Conservation (phyloP, 2,329 filamentous ascomycete species). For the Fusarium buharicum region DNA sequence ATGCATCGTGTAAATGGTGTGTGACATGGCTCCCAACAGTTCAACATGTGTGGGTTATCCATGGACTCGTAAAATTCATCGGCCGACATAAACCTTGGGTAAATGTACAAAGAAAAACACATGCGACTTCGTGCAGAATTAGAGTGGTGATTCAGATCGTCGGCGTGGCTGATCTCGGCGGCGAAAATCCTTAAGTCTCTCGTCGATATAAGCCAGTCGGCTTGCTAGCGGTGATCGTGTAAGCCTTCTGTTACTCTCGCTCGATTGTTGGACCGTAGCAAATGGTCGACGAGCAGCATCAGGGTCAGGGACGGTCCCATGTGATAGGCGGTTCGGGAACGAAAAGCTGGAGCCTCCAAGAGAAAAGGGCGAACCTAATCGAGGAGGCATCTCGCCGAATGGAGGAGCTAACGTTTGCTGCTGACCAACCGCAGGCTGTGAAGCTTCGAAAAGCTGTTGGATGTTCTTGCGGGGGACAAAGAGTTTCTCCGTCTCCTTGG, state of each 20-base stretch:
- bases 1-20: slow-evolving; percentile 43
- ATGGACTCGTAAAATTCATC: slow-evolving; percentile 43
- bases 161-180: slow-evolving; percentile 54
- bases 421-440: slow-evolving; percentile 35
- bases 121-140: slow-evolving; percentile 33
- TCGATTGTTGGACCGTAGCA: slow-evolving; percentile 65
- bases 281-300: slow-evolving; percentile 62
- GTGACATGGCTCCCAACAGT: slow-evolving; percentile 27
- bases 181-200: slow-evolving; percentile 65
- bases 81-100: slow-evolving; percentile 35
- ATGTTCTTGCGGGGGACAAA: slow-evolving; percentile 57
- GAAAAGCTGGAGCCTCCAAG: slow-evolving; percentile 64
- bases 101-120: slow-evolving; percentile 37
- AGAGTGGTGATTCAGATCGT: slow-evolving; percentile 63
- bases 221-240: slow-evolving; percentile 59
- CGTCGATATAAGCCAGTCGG: slow-evolving; percentile 67
- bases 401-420: slow-evolving; percentile 45
- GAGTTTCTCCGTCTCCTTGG: slow-evolving; percentile 50
- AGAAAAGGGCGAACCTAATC: slow-evolving; percentile 70
- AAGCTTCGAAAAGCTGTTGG: slow-evolving; percentile 54
- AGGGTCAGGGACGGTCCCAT: slow-evolving; percentile 58
- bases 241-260: slow-evolving; percentile 49
- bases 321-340: slow-evolving; percentile 67
- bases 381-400: slow-evolving; percentile 53
- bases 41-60: slow-evolving; percentile 32